phyloP scores from a whole-genome alignment of 2,329 filamentous ascomycete genomes.

The Penicillium sp. region DNA sequence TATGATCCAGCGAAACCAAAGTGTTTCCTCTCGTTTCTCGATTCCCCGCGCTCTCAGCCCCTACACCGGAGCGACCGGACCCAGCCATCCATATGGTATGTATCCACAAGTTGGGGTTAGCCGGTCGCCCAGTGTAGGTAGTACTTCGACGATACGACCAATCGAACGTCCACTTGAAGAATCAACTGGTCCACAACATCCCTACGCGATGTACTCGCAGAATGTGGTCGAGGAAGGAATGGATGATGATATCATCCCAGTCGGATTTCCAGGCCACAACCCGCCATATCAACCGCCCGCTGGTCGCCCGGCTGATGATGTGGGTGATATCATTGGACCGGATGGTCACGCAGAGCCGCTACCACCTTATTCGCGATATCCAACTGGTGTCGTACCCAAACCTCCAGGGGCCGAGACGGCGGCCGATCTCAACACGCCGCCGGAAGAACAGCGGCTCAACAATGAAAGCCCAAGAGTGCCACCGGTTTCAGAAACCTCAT shows the following conservation, averaged over 20 bases:
- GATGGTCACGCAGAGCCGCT: slow-evolving; percentile 88
- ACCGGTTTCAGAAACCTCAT: slow-evolving; percentile 33
- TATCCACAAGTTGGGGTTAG: slow-evolving; percentile 67
- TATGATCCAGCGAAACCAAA: slow-evolving; percentile 41
- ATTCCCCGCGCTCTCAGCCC: slow-evolving; percentile 57
- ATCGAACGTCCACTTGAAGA: slow-evolving; percentile 59
- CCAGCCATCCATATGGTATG: slow-evolving; percentile 81
- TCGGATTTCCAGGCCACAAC: slow-evolving; percentile 70
- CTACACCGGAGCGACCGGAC: slow-evolving; percentile 67
- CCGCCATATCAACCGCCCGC: slow-evolving; percentile 68
- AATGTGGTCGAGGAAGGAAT: slow-evolving; percentile 63
- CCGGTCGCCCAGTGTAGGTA: slow-evolving; percentile 65
- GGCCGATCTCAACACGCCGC: slow-evolving; percentile 41
- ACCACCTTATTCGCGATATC: slow-evolving; percentile 87
- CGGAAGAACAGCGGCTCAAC: slow-evolving; percentile 51
- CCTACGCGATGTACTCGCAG: slow-evolving; percentile 83
- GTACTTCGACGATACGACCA: slow-evolving; percentile 64
- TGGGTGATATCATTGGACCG: slow-evolving; percentile 80
- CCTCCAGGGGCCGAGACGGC: slow-evolving; percentile 35
- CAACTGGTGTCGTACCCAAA: slow-evolving; percentile 68
- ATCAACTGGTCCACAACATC: slow-evolving; percentile 70
- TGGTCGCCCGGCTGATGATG: slow-evolving; percentile 68
- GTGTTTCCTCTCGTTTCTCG: slow-evolving; percentile 46
- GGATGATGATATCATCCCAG: slow-evolving; percentile 52
- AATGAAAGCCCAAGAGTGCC: slow-evolving; percentile 19